These are phyloP conservation scores for Pyrenophora teres DNA, from an alignment of 2,329 filamentous ascomycete species.

Conservation along the genomic window DNA sequence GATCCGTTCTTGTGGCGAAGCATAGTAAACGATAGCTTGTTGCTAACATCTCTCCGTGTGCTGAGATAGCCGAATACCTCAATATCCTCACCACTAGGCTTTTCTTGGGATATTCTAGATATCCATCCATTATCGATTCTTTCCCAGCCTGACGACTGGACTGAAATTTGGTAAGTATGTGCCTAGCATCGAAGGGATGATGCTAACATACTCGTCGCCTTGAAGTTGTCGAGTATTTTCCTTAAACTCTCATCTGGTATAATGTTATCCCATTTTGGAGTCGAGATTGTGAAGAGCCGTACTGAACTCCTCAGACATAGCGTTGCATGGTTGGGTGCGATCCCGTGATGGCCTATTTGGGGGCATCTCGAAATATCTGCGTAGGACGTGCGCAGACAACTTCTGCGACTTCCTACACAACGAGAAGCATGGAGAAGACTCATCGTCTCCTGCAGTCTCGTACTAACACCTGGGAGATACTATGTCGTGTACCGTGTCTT, in stretches of 20 bases:
- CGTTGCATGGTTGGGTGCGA: slow-evolving; percentile 17
- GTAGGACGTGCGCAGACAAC: slow-evolving; percentile 36
- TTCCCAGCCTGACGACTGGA: slow-evolving; percentile 18
- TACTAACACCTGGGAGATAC: not conserved
- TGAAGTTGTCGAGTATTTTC: slow-evolving; percentile 38
- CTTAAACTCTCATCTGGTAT: slow-evolving; percentile 24
- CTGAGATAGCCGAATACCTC: slow-evolving; percentile 68
- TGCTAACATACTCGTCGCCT: slow-evolving; percentile 34
- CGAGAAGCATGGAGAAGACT: slow-evolving; percentile 27
- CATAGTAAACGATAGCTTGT: slow-evolving; percentile 72
- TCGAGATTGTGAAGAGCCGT: slow-evolving; percentile 22
- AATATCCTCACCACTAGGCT: slow-evolving; percentile 8
- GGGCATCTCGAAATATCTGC: slow-evolving; percentile 42
- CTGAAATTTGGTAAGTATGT: slow-evolving; percentile 17
- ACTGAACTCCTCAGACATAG: slow-evolving; percentile 13
- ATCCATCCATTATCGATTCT: slow-evolving; percentile 46
- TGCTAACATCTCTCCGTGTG: slow-evolving; percentile 68
- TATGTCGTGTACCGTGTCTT: not conserved
- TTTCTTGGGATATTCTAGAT: slow-evolving; percentile 8
- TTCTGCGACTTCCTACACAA: slow-evolving; percentile 16
- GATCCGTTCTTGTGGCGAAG: slow-evolving; percentile 53
- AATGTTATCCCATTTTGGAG: not conserved
- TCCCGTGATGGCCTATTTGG: slow-evolving; percentile 38
- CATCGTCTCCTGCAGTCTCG: slow-evolving; percentile 17
- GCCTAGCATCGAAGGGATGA: not conserved